Evolutionary conservation across 2,329 filamentous ascomycete species (phyloP), one percentile per base, ranked within the genome.

Genomic region (Escovopsis sp.): DNA sequence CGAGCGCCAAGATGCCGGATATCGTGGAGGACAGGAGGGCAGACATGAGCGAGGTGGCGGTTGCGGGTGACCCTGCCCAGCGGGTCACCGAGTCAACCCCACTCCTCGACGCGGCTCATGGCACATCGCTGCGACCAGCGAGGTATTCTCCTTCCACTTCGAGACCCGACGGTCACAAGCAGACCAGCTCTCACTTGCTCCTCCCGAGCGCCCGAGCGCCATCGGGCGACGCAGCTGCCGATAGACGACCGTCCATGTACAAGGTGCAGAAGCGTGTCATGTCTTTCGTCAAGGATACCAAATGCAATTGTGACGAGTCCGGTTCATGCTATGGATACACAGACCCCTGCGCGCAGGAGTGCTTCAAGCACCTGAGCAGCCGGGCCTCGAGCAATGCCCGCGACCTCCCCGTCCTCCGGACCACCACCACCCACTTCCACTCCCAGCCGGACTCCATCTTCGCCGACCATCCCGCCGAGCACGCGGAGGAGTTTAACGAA

Each of bases 261-360:
- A 60, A 71, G 45, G 64, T 80, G 33, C 70, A 69, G 36, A 68
- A 69, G 44, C 65, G 73, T 19, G 70, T 81, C 34, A 59, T 79
- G 58, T 80, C 76, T 37, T 80, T 81, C 55, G 72, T 81, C 47
- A 75, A 72, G 54, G 77, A 81, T 51, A 77, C 70, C 19, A 80
- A 80, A 55, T 53, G 66, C 32, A 73, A 77, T 51, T 81, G 77
- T 50, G 75, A 80, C 47, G 70, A 75, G 49, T 57, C 59, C 15
- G 77, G 75, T 0, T 70, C 72, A 2, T 82, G 77, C 53, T 80
- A 66, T 50, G 77, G 77, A 43, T 82, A 77, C 54, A 68, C 74
- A 2, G 77, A 81, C 49, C 76, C 75, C 1, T 81, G 77, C 47
- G 76, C 75, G 2, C 74, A 79, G 53, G 75, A 77, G 53, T 80